phyloP scores from a whole-genome alignment of 139 green algal genomes.

The Astrephomene gubernaculifera region DNA sequence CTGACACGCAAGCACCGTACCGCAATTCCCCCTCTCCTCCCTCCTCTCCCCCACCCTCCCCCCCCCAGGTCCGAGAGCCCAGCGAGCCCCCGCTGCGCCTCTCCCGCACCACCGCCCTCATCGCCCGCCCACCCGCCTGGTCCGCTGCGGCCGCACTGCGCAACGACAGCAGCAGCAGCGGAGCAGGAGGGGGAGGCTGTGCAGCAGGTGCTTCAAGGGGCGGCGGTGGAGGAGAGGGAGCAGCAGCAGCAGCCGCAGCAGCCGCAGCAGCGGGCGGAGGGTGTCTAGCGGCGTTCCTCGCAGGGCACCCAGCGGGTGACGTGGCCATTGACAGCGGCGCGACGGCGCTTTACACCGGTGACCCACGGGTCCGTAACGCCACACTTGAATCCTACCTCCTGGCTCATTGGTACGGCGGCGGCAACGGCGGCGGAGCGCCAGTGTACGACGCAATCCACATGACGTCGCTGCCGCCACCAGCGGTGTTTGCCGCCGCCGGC shows the following conservation, averaged over 20 bases:
- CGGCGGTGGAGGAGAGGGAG: no score
- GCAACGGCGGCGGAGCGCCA: constrained; percentile 23
- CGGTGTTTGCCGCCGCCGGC: neutral
- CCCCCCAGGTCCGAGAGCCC: constrained; percentile 30
- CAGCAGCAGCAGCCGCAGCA: neutral
- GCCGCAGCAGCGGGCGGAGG: constrained; percentile 1
- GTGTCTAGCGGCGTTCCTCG: constrained; percentile 39
- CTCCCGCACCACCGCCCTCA: neutral
- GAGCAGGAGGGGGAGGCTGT: no score
- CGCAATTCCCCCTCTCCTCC: neutral
- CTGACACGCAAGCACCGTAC: no score
- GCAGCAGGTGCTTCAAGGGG: no score
- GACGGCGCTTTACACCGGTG: constrained; percentile 6
- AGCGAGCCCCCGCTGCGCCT: constrained; percentile 35
- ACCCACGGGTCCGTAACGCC: constrained; percentile 16
- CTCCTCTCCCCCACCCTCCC: neutral
- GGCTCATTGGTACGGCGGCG: constrained; percentile 58
- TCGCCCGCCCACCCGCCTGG: neutral
- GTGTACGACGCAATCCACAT: constrained; percentile 76
- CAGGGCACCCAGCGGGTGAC: constrained; percentile 4
- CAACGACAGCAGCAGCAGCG: constrained; percentile 2
- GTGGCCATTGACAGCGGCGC: constrained; percentile 41
- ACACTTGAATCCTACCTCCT: constrained; percentile 80
- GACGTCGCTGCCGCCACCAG: constrained; percentile 45
- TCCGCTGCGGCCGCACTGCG: constrained; percentile 5